Evolutionary conservation across 345 rosid genomes (phyloP).

Genomic region (Camelina laxa): DNA sequence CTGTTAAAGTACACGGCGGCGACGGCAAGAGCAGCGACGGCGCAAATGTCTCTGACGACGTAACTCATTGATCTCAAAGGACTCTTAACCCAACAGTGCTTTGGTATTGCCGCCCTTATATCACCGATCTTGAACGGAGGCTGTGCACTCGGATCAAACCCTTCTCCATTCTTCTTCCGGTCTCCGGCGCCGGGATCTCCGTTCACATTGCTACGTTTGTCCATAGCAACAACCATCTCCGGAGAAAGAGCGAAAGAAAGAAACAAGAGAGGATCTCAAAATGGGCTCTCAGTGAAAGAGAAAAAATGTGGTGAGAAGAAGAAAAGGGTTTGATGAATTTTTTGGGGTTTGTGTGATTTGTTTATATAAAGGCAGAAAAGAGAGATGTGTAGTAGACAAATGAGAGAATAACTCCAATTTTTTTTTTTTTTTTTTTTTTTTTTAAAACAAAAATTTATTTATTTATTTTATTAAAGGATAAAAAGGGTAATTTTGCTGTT

Average conservation of each 20-base stretch:
- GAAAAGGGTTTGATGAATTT: constrained; percentile 33
- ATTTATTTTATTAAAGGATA: constrained; percentile 17
- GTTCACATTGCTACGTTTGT: constrained; percentile 32
- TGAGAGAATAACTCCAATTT: constrained; percentile 7
- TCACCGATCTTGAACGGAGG: constrained; percentile 74
- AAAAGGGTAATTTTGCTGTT: constrained; percentile 2
- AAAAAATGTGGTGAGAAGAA: constrained; percentile 19
- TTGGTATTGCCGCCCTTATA: constrained; percentile 74
- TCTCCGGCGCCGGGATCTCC: constrained; percentile 29
- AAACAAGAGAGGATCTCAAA: constrained; percentile 21
- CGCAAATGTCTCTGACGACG: constrained; percentile 62
- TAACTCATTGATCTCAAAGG: constrained; percentile 72
- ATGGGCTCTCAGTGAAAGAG: constrained; percentile 22
- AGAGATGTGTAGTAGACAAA: background rate
- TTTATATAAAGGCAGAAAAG: constrained; percentile 40
- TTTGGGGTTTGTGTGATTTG: constrained; percentile 29
- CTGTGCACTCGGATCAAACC: constrained; percentile 65
- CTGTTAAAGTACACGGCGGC: constrained; percentile 55
- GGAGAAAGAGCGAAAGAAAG: constrained; percentile 21
- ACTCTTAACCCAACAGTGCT: constrained; percentile 76
- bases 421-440: background rate
- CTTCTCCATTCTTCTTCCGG: constrained; percentile 24
- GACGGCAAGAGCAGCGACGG: constrained; percentile 52
- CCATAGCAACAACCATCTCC: constrained; percentile 44
- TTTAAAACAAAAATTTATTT: background rate